These are phyloP conservation scores for Amaranthus cruentus DNA, from an alignment of 148 eudicot genomes.

Conservation along the genomic window DNA sequence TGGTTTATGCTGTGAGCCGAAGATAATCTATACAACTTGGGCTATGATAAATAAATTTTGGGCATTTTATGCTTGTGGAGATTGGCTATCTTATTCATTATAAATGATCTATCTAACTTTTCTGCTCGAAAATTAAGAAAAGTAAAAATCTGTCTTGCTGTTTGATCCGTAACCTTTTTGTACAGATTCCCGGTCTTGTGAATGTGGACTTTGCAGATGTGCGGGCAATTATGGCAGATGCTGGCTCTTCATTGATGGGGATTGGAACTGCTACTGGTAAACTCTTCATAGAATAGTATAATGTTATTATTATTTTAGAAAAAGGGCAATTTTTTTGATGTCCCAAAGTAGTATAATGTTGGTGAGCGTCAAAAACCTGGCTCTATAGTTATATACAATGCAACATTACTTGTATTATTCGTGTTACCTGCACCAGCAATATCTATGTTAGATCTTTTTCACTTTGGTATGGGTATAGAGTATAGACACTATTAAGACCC, in stretches of 20 bases:
- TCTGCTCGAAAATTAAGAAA: not conserved
- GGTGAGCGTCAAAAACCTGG: no score
- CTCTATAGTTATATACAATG: no score
- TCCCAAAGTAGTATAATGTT: no score
- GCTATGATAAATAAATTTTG: not conserved
- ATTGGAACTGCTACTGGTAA: constrained; percentile 99
- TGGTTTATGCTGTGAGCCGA: constrained; percentile 3
- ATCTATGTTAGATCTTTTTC: no score
- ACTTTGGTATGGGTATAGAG: no score
- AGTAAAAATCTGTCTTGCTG: not conserved
- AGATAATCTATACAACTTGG: not conserved
- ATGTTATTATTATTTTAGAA: no score
- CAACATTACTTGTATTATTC: no score
- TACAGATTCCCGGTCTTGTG: constrained; percentile 92
- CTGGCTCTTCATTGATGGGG: constrained; percentile 97
- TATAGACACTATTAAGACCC: no score
- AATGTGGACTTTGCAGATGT: constrained; percentile 99
- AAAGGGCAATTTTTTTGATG: no score
- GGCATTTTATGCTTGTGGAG: not conserved
- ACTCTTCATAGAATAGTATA: no score
- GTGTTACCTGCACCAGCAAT: no score
- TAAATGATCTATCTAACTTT: constrained; percentile 3
- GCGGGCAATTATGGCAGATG: constrained; percentile 96
- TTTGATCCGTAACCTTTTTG: constrained; percentile 5
- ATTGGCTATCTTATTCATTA: not conserved